These are phyloP conservation scores for Cadophora malorum DNA, from an alignment of 2,329 filamentous ascomycete genomes.

Conservation along the genomic window DNA sequence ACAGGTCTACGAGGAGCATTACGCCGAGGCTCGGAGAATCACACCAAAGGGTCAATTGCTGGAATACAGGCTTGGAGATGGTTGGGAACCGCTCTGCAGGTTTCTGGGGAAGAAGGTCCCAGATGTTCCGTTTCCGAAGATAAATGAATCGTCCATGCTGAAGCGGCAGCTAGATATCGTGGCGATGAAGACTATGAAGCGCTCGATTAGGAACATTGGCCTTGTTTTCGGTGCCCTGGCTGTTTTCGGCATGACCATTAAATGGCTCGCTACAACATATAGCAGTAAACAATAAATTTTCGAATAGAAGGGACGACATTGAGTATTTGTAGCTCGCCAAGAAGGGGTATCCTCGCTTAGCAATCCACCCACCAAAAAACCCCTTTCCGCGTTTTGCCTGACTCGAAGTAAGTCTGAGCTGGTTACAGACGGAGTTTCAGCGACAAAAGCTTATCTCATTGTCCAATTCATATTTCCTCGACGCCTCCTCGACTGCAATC, in stretches of 20 bases:
- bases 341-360: conserved; percentile 6
- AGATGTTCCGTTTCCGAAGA: not conserved
- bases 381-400: conserved; percentile 13
- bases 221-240: not conserved
- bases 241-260: not conserved
- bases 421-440: conserved; percentile 21
- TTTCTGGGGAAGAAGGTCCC: not conserved
- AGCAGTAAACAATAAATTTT: not conserved
- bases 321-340: not conserved
- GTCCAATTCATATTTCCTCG: not conserved
- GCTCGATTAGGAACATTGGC: not conserved
- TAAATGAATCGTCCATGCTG: conserved; percentile 3
- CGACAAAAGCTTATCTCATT: conserved; percentile 5
- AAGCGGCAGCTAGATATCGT: not conserved
- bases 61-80: not conserved
- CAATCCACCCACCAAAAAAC: not conserved
- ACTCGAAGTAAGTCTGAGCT: not conserved
- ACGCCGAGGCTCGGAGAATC: not conserved
- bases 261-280: not conserved
- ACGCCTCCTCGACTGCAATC: not conserved
- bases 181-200: not conserved
- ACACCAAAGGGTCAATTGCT: not conserved
- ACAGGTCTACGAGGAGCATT: not conserved
- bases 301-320: not conserved
- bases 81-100: conserved; percentile 1